Evolutionary conservation across 164 flowering plant genomes (phyloP), one percentile per base, ranked within the genome.

Genomic region (Hamamelis virginiana): DNA sequence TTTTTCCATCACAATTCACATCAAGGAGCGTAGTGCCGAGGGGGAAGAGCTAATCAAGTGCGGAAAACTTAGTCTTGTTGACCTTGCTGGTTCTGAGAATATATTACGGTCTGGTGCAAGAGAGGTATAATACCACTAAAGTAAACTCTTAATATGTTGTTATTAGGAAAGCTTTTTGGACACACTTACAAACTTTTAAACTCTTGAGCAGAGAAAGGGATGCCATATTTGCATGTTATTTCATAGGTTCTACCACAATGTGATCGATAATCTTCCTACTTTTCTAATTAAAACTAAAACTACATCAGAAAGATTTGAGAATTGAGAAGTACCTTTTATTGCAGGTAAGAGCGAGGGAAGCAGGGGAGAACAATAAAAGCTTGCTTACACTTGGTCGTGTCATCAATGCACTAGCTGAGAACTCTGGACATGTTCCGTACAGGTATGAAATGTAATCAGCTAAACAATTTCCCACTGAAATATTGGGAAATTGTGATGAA

Each of bases 21-120:
- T 86, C n/a, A 91, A 89, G 75, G 97, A 91, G 76, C 83, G 91
- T 62, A 88, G 91, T 12, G 87, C 89, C 1, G 94, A 91, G 70
- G 94, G 97, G 12, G 92, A 89, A 65, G 97, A 91, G 71, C 71
- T 91, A 77, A 87, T 89, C 52, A 91, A 91, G 72, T 87, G 94
- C 74, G 97, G 97, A 72, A 91, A 91, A 75, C 90, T 91, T 57
- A 91, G 88, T 74, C 91, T 91, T 68, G 97, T 91, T 33, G 97
- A 91, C 70, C 92, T 91, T 69, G 94, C 97, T 78, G 97, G 97
- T 59, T 89, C 97, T 19, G 97, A 91, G 82, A 91, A 91, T 65
- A 87, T 91, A 73, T 89, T 91, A 27, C 91, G 94, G 52, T 91
- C 97, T 8, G 94, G 94, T 72, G 97, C 92, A 53, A 81, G 89